Evolutionary conservation across 2,329 filamentous ascomycete genomes (phyloP), one percentile per base, ranked within the genome.

Genomic region (Neodidymelliopsis sp.): DNA sequence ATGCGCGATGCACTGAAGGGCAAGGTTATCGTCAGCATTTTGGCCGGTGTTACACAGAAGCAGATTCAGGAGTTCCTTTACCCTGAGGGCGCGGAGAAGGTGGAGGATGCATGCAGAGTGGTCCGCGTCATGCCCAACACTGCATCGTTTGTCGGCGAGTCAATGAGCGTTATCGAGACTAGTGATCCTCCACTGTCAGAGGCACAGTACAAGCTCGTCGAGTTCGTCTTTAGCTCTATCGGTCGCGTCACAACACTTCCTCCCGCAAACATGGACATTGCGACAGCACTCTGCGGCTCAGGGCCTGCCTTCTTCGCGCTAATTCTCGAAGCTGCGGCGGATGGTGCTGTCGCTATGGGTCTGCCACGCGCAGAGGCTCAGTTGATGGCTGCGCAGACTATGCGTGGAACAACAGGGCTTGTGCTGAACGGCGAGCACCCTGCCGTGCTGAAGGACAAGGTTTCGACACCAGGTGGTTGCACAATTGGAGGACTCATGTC

Each of bases 101-200:
- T 79, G 27, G 62, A 62, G n/a, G 72, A 74, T 28, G 60, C 60
- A n/a, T 88, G 84, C 72, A 78, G 82, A 30, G 80, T 94, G 33
- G 86, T 95, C 4, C 81, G 90, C 23, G 90, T 88, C 44, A 91
- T 95, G 84, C 90, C 90, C 60, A 95, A 95, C 76, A 92, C 89
- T 0, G 90, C 90, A 9, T 86, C 86, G 19, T 81, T 89, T 37
- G 87, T 95, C 49, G 78, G 89, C 35, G 87, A 95, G 73, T 86
- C 84, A 60, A 94, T 94, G 89, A 93, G 78, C 7, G 79, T 94
- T 43, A 87, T 96, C 59, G 85, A 84, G 36, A 84, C 81, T 1
- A 78, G 81, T 6, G 78, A 76, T 7, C 83, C 85, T 7, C 80
- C 85, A 3, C 76, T 90, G 11, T 77, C 81, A 4, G 66, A 78